A percentile compares a stretch with the other conserved stretches of the same genome.
These are phyloP conservation scores for Marsdenia floribunda DNA, from an alignment of 257 asterid species.

Conservation along the genomic window DNA sequence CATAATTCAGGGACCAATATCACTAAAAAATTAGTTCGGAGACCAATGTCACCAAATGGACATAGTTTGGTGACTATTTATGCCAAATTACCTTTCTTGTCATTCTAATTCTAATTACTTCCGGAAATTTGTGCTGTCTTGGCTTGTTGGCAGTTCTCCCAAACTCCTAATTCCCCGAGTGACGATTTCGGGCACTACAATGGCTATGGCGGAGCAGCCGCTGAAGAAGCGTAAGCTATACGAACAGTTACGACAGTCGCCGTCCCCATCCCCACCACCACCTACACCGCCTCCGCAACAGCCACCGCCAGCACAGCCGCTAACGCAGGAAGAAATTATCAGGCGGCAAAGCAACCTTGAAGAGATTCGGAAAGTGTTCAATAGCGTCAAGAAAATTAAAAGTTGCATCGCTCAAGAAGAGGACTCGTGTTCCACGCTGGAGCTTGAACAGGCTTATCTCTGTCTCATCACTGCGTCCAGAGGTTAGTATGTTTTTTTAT, in stretches of 20 bases:
- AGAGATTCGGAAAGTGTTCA: conserved; percentile 67
- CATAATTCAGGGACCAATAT: too few relatives aligned
- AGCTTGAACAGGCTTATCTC: conserved; percentile 66
- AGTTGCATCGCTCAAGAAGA: conserved; percentile 36
- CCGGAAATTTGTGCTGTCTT: background rate
- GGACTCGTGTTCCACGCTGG: conserved; percentile 38
- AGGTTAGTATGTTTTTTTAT: conserved; percentile 38
- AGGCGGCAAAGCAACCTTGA: conserved; percentile 69
- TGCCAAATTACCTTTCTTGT: too few relatives aligned
- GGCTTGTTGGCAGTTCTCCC: background rate
- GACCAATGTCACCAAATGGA: too few relatives aligned
- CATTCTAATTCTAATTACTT: background rate
- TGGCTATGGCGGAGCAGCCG: conserved; percentile 51
- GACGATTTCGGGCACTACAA: conserved; percentile 13
- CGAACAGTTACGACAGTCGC: conserved; percentile 32
- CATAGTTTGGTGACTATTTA: too few relatives aligned
- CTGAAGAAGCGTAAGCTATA: conserved; percentile 42
- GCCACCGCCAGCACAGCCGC: conserved; percentile 50
- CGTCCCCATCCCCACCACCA: conserved; percentile 41
- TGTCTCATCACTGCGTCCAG: conserved; percentile 73
- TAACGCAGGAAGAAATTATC: conserved; percentile 58
- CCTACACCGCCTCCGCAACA: conserved; percentile 40
- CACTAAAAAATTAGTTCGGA: too few relatives aligned
- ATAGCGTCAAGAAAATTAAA: conserved; percentile 61
- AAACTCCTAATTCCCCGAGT: background rate